Base-by-base conservation (phyloP, 805 yeast genomes). In the Spathaspora boniae region DNA sequence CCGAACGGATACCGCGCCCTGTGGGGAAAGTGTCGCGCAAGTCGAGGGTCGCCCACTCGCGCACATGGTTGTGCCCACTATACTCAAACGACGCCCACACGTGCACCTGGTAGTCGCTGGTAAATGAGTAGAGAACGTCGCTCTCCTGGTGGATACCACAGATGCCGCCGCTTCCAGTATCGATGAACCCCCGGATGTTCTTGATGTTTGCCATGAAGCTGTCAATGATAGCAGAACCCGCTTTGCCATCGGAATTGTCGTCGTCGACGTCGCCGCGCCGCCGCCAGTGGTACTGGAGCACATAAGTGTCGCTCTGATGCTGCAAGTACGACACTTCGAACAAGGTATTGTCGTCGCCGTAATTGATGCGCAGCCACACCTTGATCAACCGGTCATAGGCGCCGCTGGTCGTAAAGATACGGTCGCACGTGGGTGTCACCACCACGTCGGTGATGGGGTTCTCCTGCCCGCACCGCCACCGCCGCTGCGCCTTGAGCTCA, bases 361-460 rank as follows among this genome's bases (percentile, higher is more conserved):
- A 85, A 6, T 82, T 73, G 6, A 78, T 67, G 33, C 96, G 64
- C 36, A 79, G 70, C 95, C 96, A 89, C 2, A 86, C 66, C 51
- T 86, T 86, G 19, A 86, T 78, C 9, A 83, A 62, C 23, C 68
- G 66, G 53, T 86, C 95, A 52, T 71, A 75, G 26, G 62, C 64
- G 0, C 84, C 80, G 25, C 74, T 69, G 32, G 82, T 72, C 6
- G 88, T 83, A 16, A 60, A 47, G 15, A 88, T 76, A 29, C 80
- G 66, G 34, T 72, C 71, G 0, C 87, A 76, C 44, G 84, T 83
- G n/a, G 75, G 77, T 0, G 95, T 76, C 16, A 85, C 72, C 20
- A 68, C 63, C 4, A 80, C 72, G 31, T 62, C 47, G 42, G 72
- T 73, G 1, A 82, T 78, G 0, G 89, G 82, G 19, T 68, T 68